Conservation (phyloP, 2,329 filamentous ascomycete species). For the Pseudodiploospora longispora region DNA sequence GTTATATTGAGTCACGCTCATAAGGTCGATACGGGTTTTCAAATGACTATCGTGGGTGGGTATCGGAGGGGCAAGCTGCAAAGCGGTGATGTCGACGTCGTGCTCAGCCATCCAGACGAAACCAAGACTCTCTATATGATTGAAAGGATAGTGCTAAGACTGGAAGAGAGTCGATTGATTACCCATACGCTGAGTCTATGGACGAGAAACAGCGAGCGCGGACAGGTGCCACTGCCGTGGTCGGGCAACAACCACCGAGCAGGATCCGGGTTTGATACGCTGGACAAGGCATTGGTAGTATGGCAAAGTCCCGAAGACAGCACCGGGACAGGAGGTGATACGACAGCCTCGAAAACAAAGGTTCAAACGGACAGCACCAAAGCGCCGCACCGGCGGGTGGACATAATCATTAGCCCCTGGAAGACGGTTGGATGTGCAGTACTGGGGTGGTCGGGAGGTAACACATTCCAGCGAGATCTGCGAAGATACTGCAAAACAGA, state of each 20-base stretch:
- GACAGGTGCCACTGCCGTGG: slow-evolving; percentile 52
- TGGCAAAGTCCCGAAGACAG: slow-evolving; percentile 53
- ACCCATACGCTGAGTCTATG: slow-evolving; percentile 74
- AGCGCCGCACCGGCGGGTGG: slow-evolving; percentile 69
- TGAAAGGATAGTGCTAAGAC: slow-evolving; percentile 56
- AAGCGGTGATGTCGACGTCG: slow-evolving; percentile 77
- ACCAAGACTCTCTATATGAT: slow-evolving; percentile 62
- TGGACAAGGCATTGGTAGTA: slow-evolving; percentile 88
- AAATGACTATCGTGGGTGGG: slow-evolving; percentile 63
- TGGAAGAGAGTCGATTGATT: slow-evolving; percentile 64
- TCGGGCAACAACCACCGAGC: slow-evolving; percentile 29
- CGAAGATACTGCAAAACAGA: slow-evolving; percentile 68
- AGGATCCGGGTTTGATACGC: slow-evolving; percentile 67
- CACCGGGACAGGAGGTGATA: background rate
- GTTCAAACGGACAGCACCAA: background rate
- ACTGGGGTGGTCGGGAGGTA: slow-evolving; percentile 80
- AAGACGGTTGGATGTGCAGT: slow-evolving; percentile 82
- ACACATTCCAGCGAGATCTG: slow-evolving; percentile 83
- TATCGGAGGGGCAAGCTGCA: slow-evolving; percentile 69
- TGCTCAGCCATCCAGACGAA: slow-evolving; percentile 73
- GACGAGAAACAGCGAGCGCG: slow-evolving; percentile 61
- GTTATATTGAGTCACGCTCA: slow-evolving; percentile 61
- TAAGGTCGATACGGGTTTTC: slow-evolving; percentile 45
- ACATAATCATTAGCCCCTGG: slow-evolving; percentile 89
- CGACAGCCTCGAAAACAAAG: background rate